Evolutionary conservation across 768 basidiomycete genomes (phyloP), one percentile per base, ranked within the genome.

Genomic region (Kwoniella heveanensis): DNA sequence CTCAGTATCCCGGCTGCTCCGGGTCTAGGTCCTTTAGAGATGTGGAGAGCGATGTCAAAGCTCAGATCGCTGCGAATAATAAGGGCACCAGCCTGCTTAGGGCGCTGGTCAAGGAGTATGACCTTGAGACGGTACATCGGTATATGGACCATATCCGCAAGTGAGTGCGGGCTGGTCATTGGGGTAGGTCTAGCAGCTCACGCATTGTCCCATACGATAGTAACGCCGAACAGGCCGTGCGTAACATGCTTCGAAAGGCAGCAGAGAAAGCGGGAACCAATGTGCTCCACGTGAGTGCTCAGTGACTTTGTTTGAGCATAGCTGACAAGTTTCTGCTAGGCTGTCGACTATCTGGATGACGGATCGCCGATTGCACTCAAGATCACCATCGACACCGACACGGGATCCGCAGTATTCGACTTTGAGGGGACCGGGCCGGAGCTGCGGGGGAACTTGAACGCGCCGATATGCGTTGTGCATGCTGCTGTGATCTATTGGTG

Each of bases 41-140:
- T 29, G 71, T 70, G 1, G 68, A 70, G 55, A 68, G 66, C 37
- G 71, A 73, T 52, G 50, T 77, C 89, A 89, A 15, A 89, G 91
- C 27, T 74, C 69, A 73, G 47, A 71, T 76, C 5, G 67, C 71
- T 21, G 71, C 69, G 2, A 67, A 96, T 76, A 86, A 92, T 79
- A 95, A 95, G 81, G 94, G 91, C 9, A 87, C 91, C 36, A 89
- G 90, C 70, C 83, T 93, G 2, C 87, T 94, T 62, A 88, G 88
- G 73, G 87, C 88, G 88, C 62, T 96, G 73, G 88, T 94, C 49
- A 85, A 87, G 3, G 92, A 96, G 70, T 96, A 94, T 70, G 85
- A 88, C 9, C 83, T 95, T 39, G 81, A 86, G 61, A 92, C 87
- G 0, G 94, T 98, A 3, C 93, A 95, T 49, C 87, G 90, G 73